Base-by-base conservation (phyloP, 2,329 filamentous ascomycete genomes). In the Capronia epimyces region DNA sequence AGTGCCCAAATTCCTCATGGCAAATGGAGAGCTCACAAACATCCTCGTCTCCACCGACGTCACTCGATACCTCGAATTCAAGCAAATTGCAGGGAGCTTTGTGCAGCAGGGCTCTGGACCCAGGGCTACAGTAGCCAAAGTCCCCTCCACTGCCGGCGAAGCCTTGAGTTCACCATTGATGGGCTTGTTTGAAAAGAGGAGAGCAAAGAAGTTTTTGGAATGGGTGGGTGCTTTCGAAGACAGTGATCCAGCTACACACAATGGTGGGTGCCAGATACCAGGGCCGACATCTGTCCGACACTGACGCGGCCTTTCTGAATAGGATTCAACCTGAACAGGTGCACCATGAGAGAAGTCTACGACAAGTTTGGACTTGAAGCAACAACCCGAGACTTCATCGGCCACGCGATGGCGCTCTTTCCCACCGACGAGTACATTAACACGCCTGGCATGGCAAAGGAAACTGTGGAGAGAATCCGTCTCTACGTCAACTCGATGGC, bases 401-500 rank as follows among this genome's bases (percentile, higher is more conserved):
- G 93, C 59, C 93, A 98, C 72, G 89, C 91, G 64, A 98, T 98
- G 93, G 93, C 93, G 53, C 83, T 98, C 43, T 97, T 90, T 75
- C 82, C 86, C 50, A 89, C 87, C 52, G 91, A 97, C 68, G 83
- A 85, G 54, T 96, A 98, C 74, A 84, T 95, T 66, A 82, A 78
- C 60, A 71, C 78, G 58, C 73, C 77, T 43, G 90, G 90, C 59
- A 75, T 76, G 65, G 89, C 90, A 39, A 83, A 86, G 62, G 89
- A 95, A 68, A 83, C 87, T 50, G 87, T 98, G 63, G 82, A 91
- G 71, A 89, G 91, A 63, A 96, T 98, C 69, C 83, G 88, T 61
- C 80, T 98, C 41, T 98, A 98, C 72, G 94, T 91, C 63, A 95
- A 95, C 80, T 96, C 90, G 24, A 95, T 98, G 73, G 89, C 90